Percentiles rank a stretch among this genome's conserved stretches.
phyloP scores from a whole-genome alignment of 2,329 filamentous ascomycete genomes.

The Scedosporium boydii region DNA sequence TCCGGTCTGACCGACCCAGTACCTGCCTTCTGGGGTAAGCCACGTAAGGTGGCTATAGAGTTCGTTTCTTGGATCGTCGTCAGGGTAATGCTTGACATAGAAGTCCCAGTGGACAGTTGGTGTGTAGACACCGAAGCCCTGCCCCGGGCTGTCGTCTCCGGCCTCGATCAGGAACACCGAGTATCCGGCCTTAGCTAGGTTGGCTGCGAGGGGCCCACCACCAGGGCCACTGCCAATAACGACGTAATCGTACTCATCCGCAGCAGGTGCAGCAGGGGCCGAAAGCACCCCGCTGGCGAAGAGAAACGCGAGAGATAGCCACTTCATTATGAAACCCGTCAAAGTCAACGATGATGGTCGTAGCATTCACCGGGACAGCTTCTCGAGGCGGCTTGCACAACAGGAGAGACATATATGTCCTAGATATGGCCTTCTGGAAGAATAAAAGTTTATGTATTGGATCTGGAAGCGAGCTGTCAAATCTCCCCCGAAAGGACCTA shows the following conservation, averaged over 20 bases:
- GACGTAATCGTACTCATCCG: constrained; percentile 43
- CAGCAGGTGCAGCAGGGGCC: background rate
- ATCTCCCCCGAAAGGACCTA: background rate
- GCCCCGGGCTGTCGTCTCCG: constrained; percentile 34
- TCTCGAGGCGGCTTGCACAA: no score
- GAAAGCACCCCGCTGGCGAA: background rate
- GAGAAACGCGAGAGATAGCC: constrained; percentile 3
- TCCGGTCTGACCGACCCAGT: constrained; percentile 15
- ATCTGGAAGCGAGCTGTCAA: background rate
- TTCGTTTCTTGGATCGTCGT: constrained; percentile 33
- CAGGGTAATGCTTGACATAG: constrained; percentile 50
- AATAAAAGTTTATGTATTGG: background rate
- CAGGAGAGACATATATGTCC: background rate
- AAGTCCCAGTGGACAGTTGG: constrained; percentile 40
- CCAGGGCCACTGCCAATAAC: constrained; percentile 48
- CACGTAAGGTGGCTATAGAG: constrained; percentile 41
- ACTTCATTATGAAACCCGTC: background rate
- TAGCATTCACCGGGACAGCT: no score
- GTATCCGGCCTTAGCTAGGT: constrained; percentile 45
- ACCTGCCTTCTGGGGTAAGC: constrained; percentile 21
- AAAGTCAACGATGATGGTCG: no score
- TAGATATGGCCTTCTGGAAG: background rate
- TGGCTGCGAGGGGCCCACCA: constrained; percentile 43
- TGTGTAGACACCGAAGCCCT: constrained; percentile 17
- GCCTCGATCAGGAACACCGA: constrained; percentile 50